Percentiles rank a stretch among this genome's conserved stretches.
Evolutionary conservation across 176 grass and related monocot species (phyloP).

Genomic region (Musa acuminata): DNA sequence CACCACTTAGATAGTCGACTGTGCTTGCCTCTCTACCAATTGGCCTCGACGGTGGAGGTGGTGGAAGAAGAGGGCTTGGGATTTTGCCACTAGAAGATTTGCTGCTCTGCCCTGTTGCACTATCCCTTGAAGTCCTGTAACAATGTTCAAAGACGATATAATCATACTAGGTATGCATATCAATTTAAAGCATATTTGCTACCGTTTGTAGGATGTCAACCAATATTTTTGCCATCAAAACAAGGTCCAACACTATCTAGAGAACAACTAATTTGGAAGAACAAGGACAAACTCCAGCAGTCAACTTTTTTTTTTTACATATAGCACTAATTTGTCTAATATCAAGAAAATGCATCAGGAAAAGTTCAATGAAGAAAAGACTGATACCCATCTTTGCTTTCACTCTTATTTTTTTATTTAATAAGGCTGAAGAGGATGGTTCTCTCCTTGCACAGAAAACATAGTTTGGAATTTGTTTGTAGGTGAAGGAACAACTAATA

Average conservation of each 20-base stretch:
- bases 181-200: no score
- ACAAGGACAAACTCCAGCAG: no score
- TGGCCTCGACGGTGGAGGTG: conserved; percentile 60
- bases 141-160: not conserved
- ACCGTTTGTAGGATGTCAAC: not conserved
- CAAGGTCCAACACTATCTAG: not conserved
- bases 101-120: not conserved
- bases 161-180: not conserved
- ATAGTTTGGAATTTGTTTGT: no score
- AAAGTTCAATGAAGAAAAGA: no score
- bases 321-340: not conserved
- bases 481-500: no score
- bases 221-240: not conserved
- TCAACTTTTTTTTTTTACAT: not conserved
- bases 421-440: no score
- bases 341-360: no score
- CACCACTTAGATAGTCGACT: conserved; percentile 59
- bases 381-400: no score
- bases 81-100: conserved; percentile 5
- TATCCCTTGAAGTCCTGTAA: conserved; percentile 15
- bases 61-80: conserved; percentile 58
- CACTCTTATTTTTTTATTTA: no score
- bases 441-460: no score
- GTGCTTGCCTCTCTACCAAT: conserved; percentile 31
- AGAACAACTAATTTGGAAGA: no score